Conservation (phyloP, 1,284 basidiomycete species). For the Ceratobasidium sp. region DNA sequence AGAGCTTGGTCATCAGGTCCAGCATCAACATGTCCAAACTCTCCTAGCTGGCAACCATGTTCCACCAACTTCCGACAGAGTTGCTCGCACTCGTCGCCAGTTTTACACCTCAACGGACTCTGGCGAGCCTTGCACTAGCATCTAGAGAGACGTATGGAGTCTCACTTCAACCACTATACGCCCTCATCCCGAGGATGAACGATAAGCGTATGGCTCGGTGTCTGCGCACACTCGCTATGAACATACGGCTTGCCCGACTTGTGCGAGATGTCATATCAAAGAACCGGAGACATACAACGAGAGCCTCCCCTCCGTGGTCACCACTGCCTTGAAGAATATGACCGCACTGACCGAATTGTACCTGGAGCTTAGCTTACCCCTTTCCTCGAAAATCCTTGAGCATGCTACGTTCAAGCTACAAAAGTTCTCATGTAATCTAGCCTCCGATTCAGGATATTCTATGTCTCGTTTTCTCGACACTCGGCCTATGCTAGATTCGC, state of each 20-base stretch:
- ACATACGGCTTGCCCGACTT: background rate
- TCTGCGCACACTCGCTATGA: background rate
- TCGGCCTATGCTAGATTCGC: conserved; percentile 9
- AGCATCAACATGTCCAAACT: too few species aligned
- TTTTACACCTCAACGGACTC: background rate
- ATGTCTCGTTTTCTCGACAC: conserved; percentile 10
- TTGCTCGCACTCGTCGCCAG: conserved; percentile 16
- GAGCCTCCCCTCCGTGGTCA: background rate
- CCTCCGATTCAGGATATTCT: background rate
- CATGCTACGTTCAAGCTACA: background rate
- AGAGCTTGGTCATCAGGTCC: background rate
- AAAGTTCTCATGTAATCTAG: background rate
- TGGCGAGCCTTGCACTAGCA: background rate
- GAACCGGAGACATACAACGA: background rate
- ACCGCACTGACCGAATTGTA: background rate
- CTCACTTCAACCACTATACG: conserved; percentile 10
- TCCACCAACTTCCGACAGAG: conserved; percentile 1
- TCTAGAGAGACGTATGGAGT: background rate
- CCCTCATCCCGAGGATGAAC: background rate
- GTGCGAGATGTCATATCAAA: conserved; percentile 14
- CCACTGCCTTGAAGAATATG: conserved; percentile 15
- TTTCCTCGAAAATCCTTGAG: background rate
- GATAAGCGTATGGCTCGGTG: background rate
- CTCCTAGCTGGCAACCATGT: background rate
- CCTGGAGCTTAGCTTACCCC: background rate